Base-by-base conservation (phyloP, 768 basidiomycete genomes). In the Lentinula detonsa region DNA sequence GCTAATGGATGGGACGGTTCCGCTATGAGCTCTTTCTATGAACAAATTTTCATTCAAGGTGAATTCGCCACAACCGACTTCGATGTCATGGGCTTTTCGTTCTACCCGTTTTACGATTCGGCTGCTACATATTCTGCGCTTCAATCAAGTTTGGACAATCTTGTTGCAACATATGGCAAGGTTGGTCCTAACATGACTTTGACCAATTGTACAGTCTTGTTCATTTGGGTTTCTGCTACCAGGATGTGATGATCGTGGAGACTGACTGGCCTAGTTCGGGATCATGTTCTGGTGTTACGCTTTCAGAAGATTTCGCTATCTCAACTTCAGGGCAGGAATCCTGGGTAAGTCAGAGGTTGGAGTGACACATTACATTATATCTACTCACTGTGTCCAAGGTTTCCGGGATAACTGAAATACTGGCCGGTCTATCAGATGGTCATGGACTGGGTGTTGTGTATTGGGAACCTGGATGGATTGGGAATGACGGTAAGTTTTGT, bases 381-480 rank as follows among this genome's bases (percentile, higher is more conserved):
- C 2, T 49, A 21, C 45, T 35, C 18, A 28, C 33, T 39, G 23
- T 57, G 13, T 35, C 28, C 49, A 15, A 62, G 61, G 49, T 62
- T 15, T 68, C 74, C 7, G 80, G 76, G 42, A 84, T 86, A 63
- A 75, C 72, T 55, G 76, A 72, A 43, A 78, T 81, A 4, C 65
- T 87, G 23, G 67, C 72, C 18, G 72, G 69, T 3, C 62, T 86
- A 5, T 73, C 81, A 18, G 79, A 80, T 15, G 77, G 81, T 4
- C 80, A 76, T 69, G 78, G 78, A 6, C 66, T 76, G 40, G 78
- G 79, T 5, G 74, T 81, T 64, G 76, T 81, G 13, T 86, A 86
- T 65, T 87, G 85, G 85, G 85, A 87, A 64, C 85, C 85, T 31
- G 84, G 75, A 45, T 87, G 85, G 85, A 74, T 86, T 52, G 84